Base-by-base conservation (phyloP, 495 filamentous ascomycete species). In the Penicillium chermesinum region DNA sequence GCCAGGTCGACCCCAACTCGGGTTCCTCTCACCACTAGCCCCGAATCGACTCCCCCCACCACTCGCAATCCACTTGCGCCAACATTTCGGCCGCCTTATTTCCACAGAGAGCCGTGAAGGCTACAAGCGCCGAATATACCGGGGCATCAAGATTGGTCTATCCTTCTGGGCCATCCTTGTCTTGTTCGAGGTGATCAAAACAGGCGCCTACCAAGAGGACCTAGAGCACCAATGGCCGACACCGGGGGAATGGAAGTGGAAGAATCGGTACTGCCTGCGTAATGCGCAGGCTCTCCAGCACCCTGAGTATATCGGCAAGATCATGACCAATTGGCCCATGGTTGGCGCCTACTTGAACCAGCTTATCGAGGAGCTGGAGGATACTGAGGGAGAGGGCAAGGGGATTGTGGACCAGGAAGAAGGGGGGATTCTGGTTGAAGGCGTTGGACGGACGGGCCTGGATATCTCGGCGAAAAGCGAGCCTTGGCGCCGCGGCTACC, bases 401-500 rank as follows among this genome's bases (percentile, higher is more conserved):
- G 84, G 80, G 0, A 54, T 94, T 25, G 48, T 60, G 12, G 75
- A 79, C 40, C 73, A 77, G 52, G 74, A 70, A 2, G 81, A 81
- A 6, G 81, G 77, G 3, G 80, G 74, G 3, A 69, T 82, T 2
- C 42, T 76, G 16, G 73, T 81, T 3, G 71, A 73, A 13, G 80
- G 75, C 0, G 58, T 81, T 17, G 79, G 80, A 0, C 76, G 67
- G 46, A 77, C 75, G 6, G 83, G 83, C 0, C 77, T 76, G 34
- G 88, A 96, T 70, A 70, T 93, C 46, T 80, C 79, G 0, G 70
- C 64, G 1, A 96, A 90, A 64, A 79, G 80, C 33, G 85, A 91
- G 63, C 69, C 83, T 22, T 96, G 90, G 90, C 70, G 86, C 55
- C 73, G 86, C 41, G 87, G 89, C 0, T 96, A 96, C 58, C 89